These are phyloP conservation scores for Lathyrus tuberosus DNA, from an alignment of 306 rosid species.

Conservation along the genomic window DNA sequence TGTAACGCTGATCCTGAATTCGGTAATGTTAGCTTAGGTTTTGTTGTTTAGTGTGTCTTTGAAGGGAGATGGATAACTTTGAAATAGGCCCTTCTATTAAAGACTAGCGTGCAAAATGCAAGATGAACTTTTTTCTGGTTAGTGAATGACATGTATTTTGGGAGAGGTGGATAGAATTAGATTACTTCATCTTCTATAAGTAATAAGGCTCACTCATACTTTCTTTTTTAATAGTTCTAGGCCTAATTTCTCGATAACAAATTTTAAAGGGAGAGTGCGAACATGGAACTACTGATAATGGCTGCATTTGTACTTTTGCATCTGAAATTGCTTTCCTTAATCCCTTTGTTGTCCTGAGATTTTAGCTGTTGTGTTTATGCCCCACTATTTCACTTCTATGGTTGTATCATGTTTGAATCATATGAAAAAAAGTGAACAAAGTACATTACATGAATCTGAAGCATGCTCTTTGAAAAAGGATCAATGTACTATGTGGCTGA, in stretches of 20 bases:
- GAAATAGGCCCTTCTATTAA: conserved; percentile 10
- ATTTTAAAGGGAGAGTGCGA: neutral
- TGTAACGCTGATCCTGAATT: conserved; percentile 33
- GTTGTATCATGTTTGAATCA: conserved; percentile 15
- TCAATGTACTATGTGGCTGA: conserved; percentile 2
- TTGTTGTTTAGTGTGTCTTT: conserved; percentile 30
- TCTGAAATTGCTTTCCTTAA: neutral
- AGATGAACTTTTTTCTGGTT: conserved; percentile 23
- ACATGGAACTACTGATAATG: neutral
- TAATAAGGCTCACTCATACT: conserved; percentile 4
- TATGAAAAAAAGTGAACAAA: conserved; percentile 6
- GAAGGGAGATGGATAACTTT: conserved; percentile 21
- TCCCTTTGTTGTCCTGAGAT: neutral
- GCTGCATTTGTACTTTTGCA: conserved; percentile 9
- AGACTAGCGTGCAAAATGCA: neutral
- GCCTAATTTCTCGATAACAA: neutral
- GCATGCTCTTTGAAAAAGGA: conserved; percentile 28
- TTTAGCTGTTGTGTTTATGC: conserved; percentile 1
- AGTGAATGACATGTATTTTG: neutral
- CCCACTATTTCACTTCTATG: conserved; percentile 7
- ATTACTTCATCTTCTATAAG: conserved; percentile 10
- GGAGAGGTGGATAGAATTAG: neutral
- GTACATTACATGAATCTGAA: conserved; percentile 16
- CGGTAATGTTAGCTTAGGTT: conserved; percentile 24
- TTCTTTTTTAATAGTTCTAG: neutral